Evolutionary conservation across 352 stramenopile genomes (phyloP).

Genomic region (Saprolegnia parasitica): DNA sequence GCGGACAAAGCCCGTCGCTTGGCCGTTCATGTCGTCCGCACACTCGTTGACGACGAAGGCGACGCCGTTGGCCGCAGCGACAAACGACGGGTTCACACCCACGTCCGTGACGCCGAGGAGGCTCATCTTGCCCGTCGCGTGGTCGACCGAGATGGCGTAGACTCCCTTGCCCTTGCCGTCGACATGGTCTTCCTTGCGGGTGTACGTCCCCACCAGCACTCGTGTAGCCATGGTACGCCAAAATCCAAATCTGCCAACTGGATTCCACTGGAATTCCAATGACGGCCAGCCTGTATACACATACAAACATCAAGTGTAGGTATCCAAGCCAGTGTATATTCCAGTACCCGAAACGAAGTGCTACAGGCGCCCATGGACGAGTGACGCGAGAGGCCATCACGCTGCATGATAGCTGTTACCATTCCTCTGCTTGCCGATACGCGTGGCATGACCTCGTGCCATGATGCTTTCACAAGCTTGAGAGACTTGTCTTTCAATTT

Average conservation of each 20-base stretch:
- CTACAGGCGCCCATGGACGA: too few relatives aligned
- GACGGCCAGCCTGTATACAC: neutral
- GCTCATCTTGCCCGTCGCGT: conserved; percentile 43
- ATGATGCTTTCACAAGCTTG: too few relatives aligned
- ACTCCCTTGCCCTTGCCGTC: conserved; percentile 73
- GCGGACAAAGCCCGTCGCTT: conserved; percentile 53
- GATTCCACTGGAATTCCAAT: conserved; percentile 11
- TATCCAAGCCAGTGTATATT: too few relatives aligned
- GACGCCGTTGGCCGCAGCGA: conserved; percentile 39
- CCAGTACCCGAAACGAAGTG: too few relatives aligned
- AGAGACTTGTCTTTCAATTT: too few relatives aligned
- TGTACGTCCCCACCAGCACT: conserved; percentile 82
- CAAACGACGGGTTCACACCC: conserved; percentile 70
- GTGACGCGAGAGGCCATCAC: too few relatives aligned
- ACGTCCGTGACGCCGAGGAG: conserved; percentile 46
- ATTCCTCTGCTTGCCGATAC: too few relatives aligned
- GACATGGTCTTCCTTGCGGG: conserved; percentile 69
- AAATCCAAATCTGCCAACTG: neutral
- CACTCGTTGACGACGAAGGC: conserved; percentile 74
- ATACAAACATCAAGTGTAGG: neutral
- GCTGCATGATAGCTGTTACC: too few relatives aligned
- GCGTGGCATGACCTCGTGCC: too few relatives aligned
- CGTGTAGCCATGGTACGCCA: neutral
- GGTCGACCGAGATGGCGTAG: conserved; percentile 56
- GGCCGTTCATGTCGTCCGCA: conserved; percentile 36